Conservation (phyloP, 805 yeast genomes). For the Wickerhamomyces alni region DNA sequence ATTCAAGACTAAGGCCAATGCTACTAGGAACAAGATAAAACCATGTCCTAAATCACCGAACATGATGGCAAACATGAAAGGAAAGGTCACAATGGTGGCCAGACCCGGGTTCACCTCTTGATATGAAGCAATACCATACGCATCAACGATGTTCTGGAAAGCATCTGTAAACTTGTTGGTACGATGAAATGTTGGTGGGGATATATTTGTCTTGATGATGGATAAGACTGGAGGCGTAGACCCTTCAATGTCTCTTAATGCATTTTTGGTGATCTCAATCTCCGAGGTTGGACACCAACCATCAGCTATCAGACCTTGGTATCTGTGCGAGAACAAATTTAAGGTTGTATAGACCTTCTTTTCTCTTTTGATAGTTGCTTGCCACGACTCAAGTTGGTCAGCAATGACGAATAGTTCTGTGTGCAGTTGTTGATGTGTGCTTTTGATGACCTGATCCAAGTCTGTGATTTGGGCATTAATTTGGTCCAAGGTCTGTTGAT, state of each 20-base stretch:
- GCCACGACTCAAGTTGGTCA: slow-evolving; percentile 71
- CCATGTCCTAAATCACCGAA: slow-evolving; percentile 99
- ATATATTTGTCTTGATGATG: slow-evolving; percentile 65
- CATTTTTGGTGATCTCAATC: slow-evolving; percentile 53
- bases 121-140: slow-evolving; percentile 90
- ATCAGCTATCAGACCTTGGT: slow-evolving; percentile 88
- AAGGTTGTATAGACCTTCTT: slow-evolving; percentile 74
- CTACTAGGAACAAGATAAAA: slow-evolving; percentile 69
- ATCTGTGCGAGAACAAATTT: slow-evolving; percentile 75
- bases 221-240: slow-evolving; percentile 35
- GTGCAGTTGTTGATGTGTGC: slow-evolving; percentile 61
- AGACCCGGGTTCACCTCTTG: slow-evolving; percentile 95
- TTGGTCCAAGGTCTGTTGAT: slow-evolving; percentile 25
- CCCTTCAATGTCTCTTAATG: slow-evolving; percentile 50
- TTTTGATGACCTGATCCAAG: slow-evolving; percentile 52
- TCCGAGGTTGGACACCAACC: slow-evolving; percentile 94
- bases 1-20: slow-evolving; percentile 60
- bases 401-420: slow-evolving; percentile 79
- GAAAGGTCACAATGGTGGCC: slow-evolving; percentile 92
- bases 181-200: slow-evolving; percentile 92
- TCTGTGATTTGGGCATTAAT: slow-evolving; percentile 28
- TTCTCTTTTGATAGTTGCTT: slow-evolving; percentile 63
- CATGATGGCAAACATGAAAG: slow-evolving; percentile 98
- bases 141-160: slow-evolving; percentile 90
- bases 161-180: slow-evolving; percentile 94